Conservation (phyloP, 176 grass and related monocot species). For the Avena atlantica region DNA sequence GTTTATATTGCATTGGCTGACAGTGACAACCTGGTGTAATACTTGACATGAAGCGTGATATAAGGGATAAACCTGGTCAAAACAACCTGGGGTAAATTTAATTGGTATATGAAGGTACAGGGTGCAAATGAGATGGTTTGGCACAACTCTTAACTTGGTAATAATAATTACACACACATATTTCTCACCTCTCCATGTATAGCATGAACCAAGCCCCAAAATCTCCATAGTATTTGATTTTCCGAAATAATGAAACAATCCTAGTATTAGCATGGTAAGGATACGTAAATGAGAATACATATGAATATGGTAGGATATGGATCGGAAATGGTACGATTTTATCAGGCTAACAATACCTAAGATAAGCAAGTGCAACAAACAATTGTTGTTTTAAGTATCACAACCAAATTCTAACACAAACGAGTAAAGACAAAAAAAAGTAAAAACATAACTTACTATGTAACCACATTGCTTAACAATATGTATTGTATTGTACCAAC, state of each 20-base stretch:
- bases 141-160: too few relatives aligned
- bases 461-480: not conserved
- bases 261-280: not conserved
- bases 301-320: not conserved
- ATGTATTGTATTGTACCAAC: not conserved
- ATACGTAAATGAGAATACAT: not conserved
- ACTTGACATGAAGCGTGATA: not conserved
- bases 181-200: not conserved
- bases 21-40: not conserved
- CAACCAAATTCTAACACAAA: not conserved
- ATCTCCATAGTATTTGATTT: not conserved
- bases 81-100: not conserved
- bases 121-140: too few relatives aligned
- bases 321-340: not conserved
- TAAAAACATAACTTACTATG: not conserved
- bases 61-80: not conserved
- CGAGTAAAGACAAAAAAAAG: not conserved
- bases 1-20: not conserved
- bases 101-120: not conserved
- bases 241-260: not conserved
- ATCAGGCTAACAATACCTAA: not conserved
- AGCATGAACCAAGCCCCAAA: not conserved
- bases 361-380: not conserved
- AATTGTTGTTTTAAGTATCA: not conserved
- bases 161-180: too few relatives aligned